Conservation (phyloP, 805 yeast species). For the Komagataella populi region DNA sequence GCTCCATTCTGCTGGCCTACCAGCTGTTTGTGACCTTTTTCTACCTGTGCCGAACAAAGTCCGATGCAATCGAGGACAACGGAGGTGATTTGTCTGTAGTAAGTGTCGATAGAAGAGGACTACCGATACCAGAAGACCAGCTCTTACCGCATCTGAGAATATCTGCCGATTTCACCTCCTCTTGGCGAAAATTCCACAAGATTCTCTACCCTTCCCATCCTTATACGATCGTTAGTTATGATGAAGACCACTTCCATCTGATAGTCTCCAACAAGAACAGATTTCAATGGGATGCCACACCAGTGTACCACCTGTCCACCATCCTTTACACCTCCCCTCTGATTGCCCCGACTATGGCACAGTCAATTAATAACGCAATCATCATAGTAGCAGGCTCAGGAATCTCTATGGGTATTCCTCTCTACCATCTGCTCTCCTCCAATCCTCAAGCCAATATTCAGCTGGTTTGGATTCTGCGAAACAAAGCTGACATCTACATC, state of each 20-base stretch:
- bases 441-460: conserved; percentile 15
- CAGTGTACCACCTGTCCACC: conserved; percentile 20
- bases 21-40: conserved; percentile 22
- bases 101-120: conserved; percentile 10
- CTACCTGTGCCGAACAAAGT: conserved; percentile 7
- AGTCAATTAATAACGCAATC: conserved; percentile 32
- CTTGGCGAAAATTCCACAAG: conserved; percentile 22
- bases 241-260: conserved; percentile 22
- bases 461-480: conserved; percentile 42
- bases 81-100: conserved; percentile 9
- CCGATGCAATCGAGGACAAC: conserved; percentile 9
- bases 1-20: conserved; percentile 16
- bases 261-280: conserved; percentile 31
- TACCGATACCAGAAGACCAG: conserved; percentile 8
- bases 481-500: conserved; percentile 31
- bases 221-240: conserved; percentile 38
- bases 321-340: conserved; percentile 26
- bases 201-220: conserved; percentile 57
- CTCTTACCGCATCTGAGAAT: conserved; percentile 10
- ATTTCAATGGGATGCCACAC: conserved; percentile 14
- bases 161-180: conserved; percentile 20
- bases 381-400: conserved; percentile 69
- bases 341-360: conserved; percentile 27
- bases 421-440: conserved; percentile 24
- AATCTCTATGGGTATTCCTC: conserved; percentile 45